These are phyloP conservation scores for Cladophialophora carrionii DNA, from an alignment of 2,329 filamentous ascomycete genomes.

Conservation along the genomic window DNA sequence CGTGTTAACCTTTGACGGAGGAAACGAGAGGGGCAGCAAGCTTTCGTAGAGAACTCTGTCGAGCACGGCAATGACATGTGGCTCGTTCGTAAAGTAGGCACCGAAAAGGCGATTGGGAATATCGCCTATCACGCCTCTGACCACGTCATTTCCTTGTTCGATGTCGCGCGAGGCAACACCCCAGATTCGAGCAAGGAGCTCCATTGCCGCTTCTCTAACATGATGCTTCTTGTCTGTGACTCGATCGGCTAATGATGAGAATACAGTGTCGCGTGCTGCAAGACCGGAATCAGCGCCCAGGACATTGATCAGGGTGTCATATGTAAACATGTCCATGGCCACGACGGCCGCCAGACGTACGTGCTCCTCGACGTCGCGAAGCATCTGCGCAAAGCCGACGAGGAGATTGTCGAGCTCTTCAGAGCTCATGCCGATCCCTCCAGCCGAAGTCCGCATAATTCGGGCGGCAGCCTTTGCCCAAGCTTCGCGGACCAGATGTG, in stretches of 20 bases:
- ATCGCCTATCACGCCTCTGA: constrained; percentile 73
- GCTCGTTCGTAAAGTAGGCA: constrained; percentile 86
- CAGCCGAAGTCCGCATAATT: constrained; percentile 88
- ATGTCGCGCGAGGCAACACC: constrained; percentile 90
- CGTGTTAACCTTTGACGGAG: constrained; percentile 64
- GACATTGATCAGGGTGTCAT: constrained; percentile 79
- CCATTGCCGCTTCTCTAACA: constrained; percentile 86
- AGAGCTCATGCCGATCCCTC: constrained; percentile 81
- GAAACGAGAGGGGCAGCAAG: constrained; percentile 86
- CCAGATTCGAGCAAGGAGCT: constrained; percentile 83
- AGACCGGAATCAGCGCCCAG: constrained; percentile 76
- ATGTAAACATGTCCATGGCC: constrained; percentile 77
- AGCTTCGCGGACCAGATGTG: constrained; percentile 74
- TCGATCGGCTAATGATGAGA: constrained; percentile 81
- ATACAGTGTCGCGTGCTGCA: constrained; percentile 73
- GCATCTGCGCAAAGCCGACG: constrained; percentile 73
- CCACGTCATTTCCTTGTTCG: constrained; percentile 75
- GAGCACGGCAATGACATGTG: constrained; percentile 79
- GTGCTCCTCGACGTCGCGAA: constrained; percentile 86
- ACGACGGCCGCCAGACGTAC: constrained; percentile 89
- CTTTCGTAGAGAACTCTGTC: constrained; percentile 85
- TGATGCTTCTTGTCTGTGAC: constrained; percentile 81
- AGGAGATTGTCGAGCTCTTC: constrained; percentile 79
- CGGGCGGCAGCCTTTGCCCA: constrained; percentile 85
- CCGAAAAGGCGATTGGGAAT: constrained; percentile 86